Evolutionary conservation across 306 rosid genomes (phyloP).

Genomic region (Vigna hirtella): DNA sequence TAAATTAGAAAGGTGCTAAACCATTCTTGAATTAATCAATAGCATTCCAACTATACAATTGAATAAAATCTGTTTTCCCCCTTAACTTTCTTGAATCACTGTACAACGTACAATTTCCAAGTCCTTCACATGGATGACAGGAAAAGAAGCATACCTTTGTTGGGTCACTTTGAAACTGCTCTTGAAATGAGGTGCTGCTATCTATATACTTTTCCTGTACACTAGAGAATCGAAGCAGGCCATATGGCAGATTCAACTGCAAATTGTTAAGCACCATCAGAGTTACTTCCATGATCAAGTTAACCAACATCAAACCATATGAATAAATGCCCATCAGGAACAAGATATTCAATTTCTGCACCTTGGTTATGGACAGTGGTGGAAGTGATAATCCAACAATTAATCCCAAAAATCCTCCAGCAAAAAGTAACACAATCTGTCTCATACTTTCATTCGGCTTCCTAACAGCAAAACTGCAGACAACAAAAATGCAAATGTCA

Average conservation of each 20-base stretch:
- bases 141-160: conserved; percentile 59
- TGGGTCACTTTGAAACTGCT: conserved; percentile 53
- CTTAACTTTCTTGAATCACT: background rate
- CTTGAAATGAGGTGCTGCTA: conserved; percentile 51
- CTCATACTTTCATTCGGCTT: conserved; percentile 82
- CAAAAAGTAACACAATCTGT: conserved; percentile 68
- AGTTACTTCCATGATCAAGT: conserved; percentile 9
- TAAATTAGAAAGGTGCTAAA: background rate
- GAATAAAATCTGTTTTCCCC: background rate
- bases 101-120: background rate
- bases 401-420: conserved; percentile 85
- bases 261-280: conserved; percentile 31
- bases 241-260: conserved; percentile 75
- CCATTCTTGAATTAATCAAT: background rate
- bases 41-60: background rate
- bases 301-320: conserved; percentile 8
- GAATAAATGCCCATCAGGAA: background rate
- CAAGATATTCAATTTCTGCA: conserved; percentile 32
- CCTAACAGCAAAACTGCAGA: conserved; percentile 65
- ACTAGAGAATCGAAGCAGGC: conserved; percentile 64
- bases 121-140: background rate
- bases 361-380: conserved; percentile 80
- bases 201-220: conserved; percentile 49
- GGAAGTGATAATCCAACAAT: conserved; percentile 85
- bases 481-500: conserved; percentile 43